A percentile compares a stretch with the other conserved stretches of the same genome.
phyloP scores from a whole-genome alignment of 225 moss, liverwort and hornwort species.

The Polytrichum formosum region DNA sequence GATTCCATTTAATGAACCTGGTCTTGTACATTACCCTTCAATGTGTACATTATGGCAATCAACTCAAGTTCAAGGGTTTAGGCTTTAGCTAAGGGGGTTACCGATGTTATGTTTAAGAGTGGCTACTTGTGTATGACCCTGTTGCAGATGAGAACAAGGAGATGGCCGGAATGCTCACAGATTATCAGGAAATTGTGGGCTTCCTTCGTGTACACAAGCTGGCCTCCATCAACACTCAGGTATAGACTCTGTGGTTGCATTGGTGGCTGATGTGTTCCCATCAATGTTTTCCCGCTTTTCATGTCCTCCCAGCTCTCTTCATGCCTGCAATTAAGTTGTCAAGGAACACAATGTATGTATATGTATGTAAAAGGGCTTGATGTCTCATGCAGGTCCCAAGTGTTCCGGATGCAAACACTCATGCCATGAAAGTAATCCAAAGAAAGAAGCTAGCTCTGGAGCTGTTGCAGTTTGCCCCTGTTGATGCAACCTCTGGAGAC shows the following conservation, averaged over 20 bases:
- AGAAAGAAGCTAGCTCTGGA: constrained; percentile 74
- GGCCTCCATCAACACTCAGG: constrained; percentile 85
- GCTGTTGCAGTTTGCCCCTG: constrained; percentile 71
- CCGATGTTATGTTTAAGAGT: background rate
- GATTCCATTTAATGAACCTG: too few species aligned
- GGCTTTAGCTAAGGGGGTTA: too few species aligned
- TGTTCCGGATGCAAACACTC: constrained; percentile 51
- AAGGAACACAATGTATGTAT: background rate
- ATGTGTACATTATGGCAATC: too few species aligned
- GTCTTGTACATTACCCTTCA: too few species aligned
- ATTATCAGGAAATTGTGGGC: constrained; percentile 88
- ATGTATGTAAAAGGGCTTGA: background rate
- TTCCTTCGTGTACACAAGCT: constrained; percentile 89
- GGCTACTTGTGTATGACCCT: background rate
- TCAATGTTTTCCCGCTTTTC: too few species aligned
- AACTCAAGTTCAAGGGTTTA: too few species aligned
- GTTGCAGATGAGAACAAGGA: constrained; percentile 83
- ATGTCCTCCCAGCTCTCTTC: background rate
- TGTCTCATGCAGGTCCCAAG: constrained; percentile 59
- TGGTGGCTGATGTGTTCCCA: background rate
- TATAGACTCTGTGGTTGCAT: constrained; percentile 6
- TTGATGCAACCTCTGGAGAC: constrained; percentile 64
- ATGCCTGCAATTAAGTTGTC: background rate
- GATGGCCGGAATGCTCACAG: constrained; percentile 78
- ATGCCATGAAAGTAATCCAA: constrained; percentile 74